A percentile compares a stretch with the other conserved stretches of the same genome.
Evolutionary conservation across 345 rosid species (phyloP).

Genomic region (Nasturtium officinale): DNA sequence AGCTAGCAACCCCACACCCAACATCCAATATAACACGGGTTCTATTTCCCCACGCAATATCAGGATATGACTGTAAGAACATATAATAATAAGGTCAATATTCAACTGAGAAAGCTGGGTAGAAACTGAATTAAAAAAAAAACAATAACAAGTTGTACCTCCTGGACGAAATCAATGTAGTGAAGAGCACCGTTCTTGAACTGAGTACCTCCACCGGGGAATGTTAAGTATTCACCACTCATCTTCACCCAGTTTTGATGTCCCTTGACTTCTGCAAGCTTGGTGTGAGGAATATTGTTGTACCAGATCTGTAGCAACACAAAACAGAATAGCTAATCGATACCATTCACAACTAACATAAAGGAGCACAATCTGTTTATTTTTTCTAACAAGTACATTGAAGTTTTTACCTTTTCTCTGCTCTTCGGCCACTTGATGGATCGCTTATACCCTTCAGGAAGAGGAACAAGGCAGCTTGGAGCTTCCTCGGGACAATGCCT

Average conservation of each 20-base stretch:
- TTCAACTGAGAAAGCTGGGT: constrained; percentile 12
- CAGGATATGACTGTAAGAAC: constrained; percentile 58
- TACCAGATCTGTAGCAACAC: constrained; percentile 63
- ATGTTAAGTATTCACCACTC: constrained; percentile 67
- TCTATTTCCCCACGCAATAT: constrained; percentile 77
- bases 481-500: constrained; percentile 90
- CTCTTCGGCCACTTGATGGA: constrained; percentile 90
- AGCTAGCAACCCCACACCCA: constrained; percentile 96
- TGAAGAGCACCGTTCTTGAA: constrained; percentile 80
- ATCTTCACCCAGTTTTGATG: constrained; percentile 75
- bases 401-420: constrained; percentile 64
- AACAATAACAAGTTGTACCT: constrained; percentile 47
- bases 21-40: constrained; percentile 83
- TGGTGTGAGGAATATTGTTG: constrained; percentile 64
- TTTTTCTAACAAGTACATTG: background rate
- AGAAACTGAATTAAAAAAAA: background rate
- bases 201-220: constrained; percentile 97
- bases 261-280: constrained; percentile 71
- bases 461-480: constrained; percentile 81
- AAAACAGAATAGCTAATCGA: constrained; percentile 27
- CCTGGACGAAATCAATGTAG: constrained; percentile 63
- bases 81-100: constrained; percentile 12
- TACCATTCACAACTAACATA: background rate
- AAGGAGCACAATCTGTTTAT: background rate
- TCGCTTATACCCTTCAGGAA: constrained; percentile 72